Evolutionary conservation across 192 early-diverging fungal species (phyloP).

Genomic region (Chytriomyces sp.): DNA sequence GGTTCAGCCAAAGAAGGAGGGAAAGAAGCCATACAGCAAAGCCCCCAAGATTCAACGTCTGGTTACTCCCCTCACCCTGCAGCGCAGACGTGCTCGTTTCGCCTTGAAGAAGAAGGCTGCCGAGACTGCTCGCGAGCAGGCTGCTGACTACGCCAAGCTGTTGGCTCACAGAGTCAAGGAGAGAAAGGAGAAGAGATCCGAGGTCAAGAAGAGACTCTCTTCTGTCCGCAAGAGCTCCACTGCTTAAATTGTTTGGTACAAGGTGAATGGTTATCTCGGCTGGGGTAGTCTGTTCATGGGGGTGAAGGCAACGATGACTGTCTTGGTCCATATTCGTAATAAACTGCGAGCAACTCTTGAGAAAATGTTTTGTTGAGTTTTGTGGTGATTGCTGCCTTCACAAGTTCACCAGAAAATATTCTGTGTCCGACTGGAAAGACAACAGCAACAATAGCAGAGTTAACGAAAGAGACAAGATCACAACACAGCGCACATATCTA

Average conservation of each 20-base stretch:
- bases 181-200: slow-evolving; percentile 82
- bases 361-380: no score
- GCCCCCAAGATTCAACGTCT: slow-evolving; percentile 98
- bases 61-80: slow-evolving; percentile 94
- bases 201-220: slow-evolving; percentile 75
- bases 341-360: no score
- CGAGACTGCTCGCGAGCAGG: slow-evolving; percentile 80
- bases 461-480: no score
- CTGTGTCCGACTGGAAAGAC: no score
- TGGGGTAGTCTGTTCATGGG: background rate
- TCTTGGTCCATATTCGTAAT: no score
- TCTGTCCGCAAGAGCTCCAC: slow-evolving; percentile 62
- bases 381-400: no score
- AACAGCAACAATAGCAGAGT: no score
- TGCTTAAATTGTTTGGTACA: slow-evolving; percentile 26
- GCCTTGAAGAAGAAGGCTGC: slow-evolving; percentile 87
- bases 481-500: no score
- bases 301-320: no score
- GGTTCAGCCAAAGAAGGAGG: slow-evolving; percentile 78
- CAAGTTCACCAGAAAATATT: no score
- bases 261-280: background rate
- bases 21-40: slow-evolving; percentile 96
- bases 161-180: slow-evolving; percentile 94
- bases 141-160: slow-evolving; percentile 74
- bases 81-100: slow-evolving; percentile 89